These are phyloP conservation scores for Ceratopteris richardii DNA, from an alignment of 75 land plant genomes.

Conservation along the genomic window DNA sequence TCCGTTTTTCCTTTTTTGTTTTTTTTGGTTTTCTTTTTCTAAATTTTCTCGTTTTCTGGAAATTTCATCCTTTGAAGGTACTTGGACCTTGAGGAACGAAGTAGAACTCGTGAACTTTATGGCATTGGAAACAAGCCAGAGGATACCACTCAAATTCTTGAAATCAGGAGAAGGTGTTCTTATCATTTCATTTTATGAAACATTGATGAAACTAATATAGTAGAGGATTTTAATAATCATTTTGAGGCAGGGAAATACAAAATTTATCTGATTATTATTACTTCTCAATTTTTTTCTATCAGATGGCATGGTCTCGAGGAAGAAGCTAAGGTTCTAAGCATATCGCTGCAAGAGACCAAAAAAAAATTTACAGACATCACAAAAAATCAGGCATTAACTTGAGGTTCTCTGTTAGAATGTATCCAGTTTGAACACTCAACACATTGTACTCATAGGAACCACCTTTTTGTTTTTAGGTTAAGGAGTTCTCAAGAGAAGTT, in stretches of 20 bases:
- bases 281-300: too few species aligned
- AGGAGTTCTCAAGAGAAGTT: constrained; percentile 18
- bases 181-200: too few species aligned
- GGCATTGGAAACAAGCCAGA: constrained; percentile 8
- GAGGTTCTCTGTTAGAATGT: neutral
- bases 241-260: too few species aligned
- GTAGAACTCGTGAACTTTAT: constrained; percentile 19
- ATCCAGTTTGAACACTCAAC: too few species aligned
- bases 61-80: constrained; percentile 10
- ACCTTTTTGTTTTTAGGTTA: constrained; percentile 1
- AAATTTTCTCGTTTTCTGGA: too few species aligned
- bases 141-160: constrained; percentile 3
- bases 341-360: constrained; percentile 23
- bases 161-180: constrained; percentile 14
- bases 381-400: constrained; percentile 9
- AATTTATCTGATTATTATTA: too few species aligned
- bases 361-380: constrained; percentile 23
- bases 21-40: neutral
- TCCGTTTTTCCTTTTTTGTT: too few species aligned
- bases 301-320: constrained; percentile 16
- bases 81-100: constrained; percentile 27
- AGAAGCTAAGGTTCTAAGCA: constrained; percentile 5
- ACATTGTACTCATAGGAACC: too few species aligned
- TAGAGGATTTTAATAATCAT: too few species aligned
- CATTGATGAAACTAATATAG: too few species aligned